Evolutionary conservation across 2,329 filamentous ascomycete species (phyloP).

Genomic region (Hypoxylon sp.): DNA sequence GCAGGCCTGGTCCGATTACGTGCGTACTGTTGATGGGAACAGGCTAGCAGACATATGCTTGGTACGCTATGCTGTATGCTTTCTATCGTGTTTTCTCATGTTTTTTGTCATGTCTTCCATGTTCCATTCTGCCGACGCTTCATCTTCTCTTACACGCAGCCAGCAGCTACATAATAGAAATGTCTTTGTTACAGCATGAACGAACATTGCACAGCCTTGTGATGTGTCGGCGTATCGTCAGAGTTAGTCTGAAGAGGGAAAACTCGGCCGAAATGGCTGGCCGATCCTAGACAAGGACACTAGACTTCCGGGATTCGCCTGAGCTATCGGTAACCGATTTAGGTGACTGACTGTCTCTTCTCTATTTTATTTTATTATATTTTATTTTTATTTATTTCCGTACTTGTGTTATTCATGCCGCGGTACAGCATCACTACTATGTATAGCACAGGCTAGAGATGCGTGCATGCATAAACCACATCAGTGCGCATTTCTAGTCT

Average conservation of each 20-base stretch:
- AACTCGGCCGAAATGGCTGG: constrained; percentile 26
- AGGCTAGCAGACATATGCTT: not conserved
- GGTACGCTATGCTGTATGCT: too few species aligned
- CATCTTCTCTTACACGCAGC: too few species aligned
- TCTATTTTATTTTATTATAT: constrained; percentile 13
- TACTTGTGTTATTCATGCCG: too few species aligned
- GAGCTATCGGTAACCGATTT: constrained; percentile 25
- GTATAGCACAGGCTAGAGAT: constrained; percentile 5
- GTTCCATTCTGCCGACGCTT: not conserved
- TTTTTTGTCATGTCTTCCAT: not conserved
- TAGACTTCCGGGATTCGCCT: constrained; percentile 15
- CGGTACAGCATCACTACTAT: constrained; percentile 8
- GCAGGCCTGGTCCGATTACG: constrained; percentile 27
- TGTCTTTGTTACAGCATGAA: not conserved
- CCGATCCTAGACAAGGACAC: constrained; percentile 4
- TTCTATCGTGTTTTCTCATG: not conserved
- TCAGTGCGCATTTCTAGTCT: constrained; percentile 6
- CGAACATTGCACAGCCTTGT: constrained; percentile 1
- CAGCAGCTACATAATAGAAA: not conserved
- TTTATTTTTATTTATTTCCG: too few species aligned
- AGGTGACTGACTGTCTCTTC: constrained; percentile 20
- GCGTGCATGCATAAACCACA: constrained; percentile 24
- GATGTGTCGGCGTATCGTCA: not conserved
- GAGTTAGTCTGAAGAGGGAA: constrained; percentile 1
- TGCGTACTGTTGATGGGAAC: too few species aligned